Conservation (phyloP, 768 basidiomycete species). For the Lactarius quietus region DNA sequence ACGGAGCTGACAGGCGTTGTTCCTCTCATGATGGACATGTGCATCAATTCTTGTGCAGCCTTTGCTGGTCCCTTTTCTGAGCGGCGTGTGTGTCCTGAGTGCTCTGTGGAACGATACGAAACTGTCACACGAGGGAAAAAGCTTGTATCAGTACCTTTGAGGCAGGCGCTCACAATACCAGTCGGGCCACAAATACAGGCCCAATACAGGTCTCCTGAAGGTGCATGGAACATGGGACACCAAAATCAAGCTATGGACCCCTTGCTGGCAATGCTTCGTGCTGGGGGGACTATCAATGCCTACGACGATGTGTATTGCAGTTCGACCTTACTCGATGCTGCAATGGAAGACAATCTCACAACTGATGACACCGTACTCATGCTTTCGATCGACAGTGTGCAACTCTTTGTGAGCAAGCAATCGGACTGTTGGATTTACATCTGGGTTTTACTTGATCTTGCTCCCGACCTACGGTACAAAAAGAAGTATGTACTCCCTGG, state of each 20-base stretch:
- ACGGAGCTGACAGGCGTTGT: background rate
- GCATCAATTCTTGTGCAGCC: background rate
- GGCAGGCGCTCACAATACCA: background rate
- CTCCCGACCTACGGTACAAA: too few relatives aligned
- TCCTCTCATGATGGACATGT: background rate
- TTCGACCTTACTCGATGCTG: background rate
- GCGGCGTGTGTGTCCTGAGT: background rate
- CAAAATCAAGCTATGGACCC: too few relatives aligned
- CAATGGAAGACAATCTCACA: constrained; percentile 32
- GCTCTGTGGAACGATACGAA: background rate
- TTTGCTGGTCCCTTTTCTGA: background rate
- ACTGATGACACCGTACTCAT: constrained; percentile 36
- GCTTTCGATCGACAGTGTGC: too few relatives aligned
- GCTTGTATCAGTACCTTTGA: background rate
- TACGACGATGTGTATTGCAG: too few relatives aligned
- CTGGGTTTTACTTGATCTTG: too few relatives aligned
- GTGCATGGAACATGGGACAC: too few relatives aligned
- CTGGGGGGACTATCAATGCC: too few relatives aligned
- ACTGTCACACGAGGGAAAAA: too few relatives aligned
- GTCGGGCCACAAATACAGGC: constrained; percentile 3
- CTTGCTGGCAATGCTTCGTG: too few relatives aligned
- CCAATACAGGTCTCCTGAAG: background rate
- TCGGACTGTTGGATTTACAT: too few relatives aligned
- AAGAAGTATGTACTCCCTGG: too few relatives aligned
- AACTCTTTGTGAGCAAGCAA: too few relatives aligned